Evolutionary conservation across 805 yeast species (phyloP).

Genomic region (Scheffersomyces coipomensis): DNA sequence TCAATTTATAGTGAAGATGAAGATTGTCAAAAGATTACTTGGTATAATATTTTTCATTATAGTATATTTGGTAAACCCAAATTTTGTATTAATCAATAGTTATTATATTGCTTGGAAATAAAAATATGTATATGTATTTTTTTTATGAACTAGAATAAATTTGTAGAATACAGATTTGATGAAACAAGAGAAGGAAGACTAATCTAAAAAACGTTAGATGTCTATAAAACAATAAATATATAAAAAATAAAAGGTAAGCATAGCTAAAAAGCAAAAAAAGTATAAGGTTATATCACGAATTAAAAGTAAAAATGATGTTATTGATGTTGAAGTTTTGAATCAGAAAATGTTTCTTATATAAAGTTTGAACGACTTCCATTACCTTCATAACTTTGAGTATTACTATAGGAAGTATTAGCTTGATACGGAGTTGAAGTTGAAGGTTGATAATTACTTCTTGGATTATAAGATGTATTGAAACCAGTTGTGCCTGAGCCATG

Average conservation of each 20-base stretch:
- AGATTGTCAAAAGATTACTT: slow-evolving; percentile 48
- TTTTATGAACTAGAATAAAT: no score
- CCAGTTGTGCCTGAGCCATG: slow-evolving; percentile 35
- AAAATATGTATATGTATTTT: no score
- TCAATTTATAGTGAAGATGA: slow-evolving; percentile 16
- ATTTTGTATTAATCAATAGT: slow-evolving; percentile 23
- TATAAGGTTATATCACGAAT: no score
- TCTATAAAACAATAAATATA: not conserved
- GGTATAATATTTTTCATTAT: slow-evolving; percentile 51
- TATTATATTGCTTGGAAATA: not conserved
- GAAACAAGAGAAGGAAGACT: no score
- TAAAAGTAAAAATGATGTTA: no score
- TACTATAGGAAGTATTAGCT: slow-evolving; percentile 2
- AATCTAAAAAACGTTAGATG: no score
- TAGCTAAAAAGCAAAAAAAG: not conserved
- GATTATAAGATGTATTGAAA: slow-evolving; percentile 16
- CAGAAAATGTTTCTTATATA: not conserved
- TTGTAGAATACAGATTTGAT: no score
- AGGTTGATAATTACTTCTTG: not conserved
- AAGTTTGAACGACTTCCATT: slow-evolving; percentile 1
- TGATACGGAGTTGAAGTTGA: not conserved
- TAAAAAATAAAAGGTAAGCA: not conserved
- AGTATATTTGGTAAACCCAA: slow-evolving; percentile 49
- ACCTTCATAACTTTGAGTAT: slow-evolving; percentile 1
- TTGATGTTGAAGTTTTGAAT: not conserved